phyloP scores from a whole-genome alignment of 1,139 yeast species.

The Scheffersomyces stambukii region DNA sequence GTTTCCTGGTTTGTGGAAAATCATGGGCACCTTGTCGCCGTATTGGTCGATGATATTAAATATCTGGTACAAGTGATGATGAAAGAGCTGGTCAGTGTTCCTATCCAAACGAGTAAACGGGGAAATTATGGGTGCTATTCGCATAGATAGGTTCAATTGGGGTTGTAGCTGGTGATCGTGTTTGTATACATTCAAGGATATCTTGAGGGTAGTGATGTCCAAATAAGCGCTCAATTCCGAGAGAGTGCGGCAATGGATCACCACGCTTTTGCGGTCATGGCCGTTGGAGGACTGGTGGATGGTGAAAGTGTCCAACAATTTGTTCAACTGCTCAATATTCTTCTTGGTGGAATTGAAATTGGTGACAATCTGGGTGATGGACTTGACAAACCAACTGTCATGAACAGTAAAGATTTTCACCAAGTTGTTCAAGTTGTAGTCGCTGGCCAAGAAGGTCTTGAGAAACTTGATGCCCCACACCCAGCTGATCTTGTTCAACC shows the following conservation, averaged over 20 bases:
- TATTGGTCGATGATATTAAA: constrained; percentile 44
- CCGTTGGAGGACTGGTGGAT: constrained; percentile 7
- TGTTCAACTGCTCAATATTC: constrained; percentile 25
- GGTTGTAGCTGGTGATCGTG: constrained; percentile 30
- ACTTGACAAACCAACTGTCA: constrained; percentile 85
- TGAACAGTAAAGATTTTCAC: constrained; percentile 76
- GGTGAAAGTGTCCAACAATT: constrained; percentile 26
- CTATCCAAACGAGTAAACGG: constrained; percentile 18
- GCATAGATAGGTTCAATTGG: constrained; percentile 17
- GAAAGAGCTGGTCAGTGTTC: constrained; percentile 26
- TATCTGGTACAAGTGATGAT: constrained; percentile 45
- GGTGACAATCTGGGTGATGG: constrained; percentile 69
- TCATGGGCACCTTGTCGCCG: constrained; percentile 41
- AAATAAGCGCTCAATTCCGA: constrained; percentile 59
- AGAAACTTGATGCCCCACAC: constrained; percentile 76
- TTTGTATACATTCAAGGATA: constrained; percentile 69
- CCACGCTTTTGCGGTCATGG: constrained; percentile 4
- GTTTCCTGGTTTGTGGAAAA: constrained; percentile 59
- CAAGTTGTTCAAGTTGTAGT: constrained; percentile 46
- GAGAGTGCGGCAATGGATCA: constrained; percentile 44
- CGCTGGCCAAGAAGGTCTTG: constrained; percentile 51
- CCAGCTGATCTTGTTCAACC: constrained; percentile 67
- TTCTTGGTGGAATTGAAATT: constrained; percentile 41
- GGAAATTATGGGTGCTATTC: constrained; percentile 20
- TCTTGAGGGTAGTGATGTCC: constrained; percentile 73